Evolutionary conservation across 108 stramenopile species (phyloP), one percentile per base, ranked within the genome.

Genomic region (Fragilaria radians): DNA sequence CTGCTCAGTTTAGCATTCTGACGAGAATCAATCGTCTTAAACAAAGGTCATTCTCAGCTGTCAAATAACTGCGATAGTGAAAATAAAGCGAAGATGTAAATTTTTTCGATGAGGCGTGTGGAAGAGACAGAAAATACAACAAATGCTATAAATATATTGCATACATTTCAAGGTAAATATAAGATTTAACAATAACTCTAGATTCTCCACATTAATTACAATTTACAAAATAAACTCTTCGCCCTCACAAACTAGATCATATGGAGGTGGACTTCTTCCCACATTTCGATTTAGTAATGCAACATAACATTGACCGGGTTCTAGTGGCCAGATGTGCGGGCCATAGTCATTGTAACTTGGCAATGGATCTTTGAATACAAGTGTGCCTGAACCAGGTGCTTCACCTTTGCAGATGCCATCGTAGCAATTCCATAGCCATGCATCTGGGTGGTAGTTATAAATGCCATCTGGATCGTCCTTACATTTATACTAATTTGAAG

Each of bases 361-460:
- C 14, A 42, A 42, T 11, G 36, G 36, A 42, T 42, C 36, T 14
- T 42, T 7, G 14, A 42, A 42, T 7, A 42, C 36, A 7, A 42
- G 36, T 11, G 36, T 42, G 36, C 36, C 36, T 11, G 11, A 11
- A 14, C 11, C 7, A 7, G 36, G 36, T 11, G 36, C 36, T 42
- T 42, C 36, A 42, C 36, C 36, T 42, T 42, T 14, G 36, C 36
- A 42, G 14, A 42, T 14, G 14, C 14, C 36, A 14, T 42, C 36
- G 36, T 42, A 42, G 36, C 36, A 42, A 11, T 7, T 42, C 36
- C 36, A 42, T 14, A 42, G 14, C 36, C 36, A 42, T 14, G 36
- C 36, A 42, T 42, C 36, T 42, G 36, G 36, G 36, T 42, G 36
- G 14, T 42, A 42, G 36, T 42, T 42, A 14, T 42, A 42, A 42